Evolutionary conservation across 192 early-diverging fungal species (phyloP).

Genomic region (Coemansia erecta): DNA sequence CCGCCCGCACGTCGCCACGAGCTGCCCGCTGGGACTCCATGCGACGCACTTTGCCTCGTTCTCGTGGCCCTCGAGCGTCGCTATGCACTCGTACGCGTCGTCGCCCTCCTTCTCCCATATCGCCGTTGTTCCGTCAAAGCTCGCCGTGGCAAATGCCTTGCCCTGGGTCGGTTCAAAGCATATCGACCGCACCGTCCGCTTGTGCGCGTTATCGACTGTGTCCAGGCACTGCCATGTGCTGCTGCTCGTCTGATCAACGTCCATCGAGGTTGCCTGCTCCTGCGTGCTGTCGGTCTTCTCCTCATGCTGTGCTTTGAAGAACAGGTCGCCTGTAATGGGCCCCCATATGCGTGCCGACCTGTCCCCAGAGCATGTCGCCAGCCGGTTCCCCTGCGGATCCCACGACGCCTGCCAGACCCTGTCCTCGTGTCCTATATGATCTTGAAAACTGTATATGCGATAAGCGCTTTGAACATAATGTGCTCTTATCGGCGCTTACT

Average conservation of each 20-base stretch:
- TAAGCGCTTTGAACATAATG: neutral
- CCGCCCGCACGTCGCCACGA: conserved; percentile 90
- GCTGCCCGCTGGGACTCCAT: conserved; percentile 77
- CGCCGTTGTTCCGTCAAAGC: conserved; percentile 90
- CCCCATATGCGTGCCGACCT: conserved; percentile 88
- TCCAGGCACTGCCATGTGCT: conserved; percentile 67
- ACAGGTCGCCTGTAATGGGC: conserved; percentile 14
- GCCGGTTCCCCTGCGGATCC: conserved; percentile 69
- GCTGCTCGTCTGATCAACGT: conserved; percentile 7
- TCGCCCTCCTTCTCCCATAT: conserved; percentile 87
- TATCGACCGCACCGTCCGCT: conserved; percentile 86
- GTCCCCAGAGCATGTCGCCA: conserved; percentile 87
- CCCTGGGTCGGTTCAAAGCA: conserved; percentile 75
- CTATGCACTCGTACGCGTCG: conserved; percentile 78
- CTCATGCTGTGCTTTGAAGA: conserved; percentile 9
- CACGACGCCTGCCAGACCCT: conserved; percentile 85
- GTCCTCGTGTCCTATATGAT: conserved; percentile 70
- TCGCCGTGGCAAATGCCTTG: conserved; percentile 74
- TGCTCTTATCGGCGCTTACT: neutral
- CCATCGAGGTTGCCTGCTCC: conserved; percentile 7
- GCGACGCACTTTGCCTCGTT: conserved; percentile 94
- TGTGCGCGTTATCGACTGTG: conserved; percentile 81
- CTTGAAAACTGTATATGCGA: neutral
- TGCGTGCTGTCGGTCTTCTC: neutral
- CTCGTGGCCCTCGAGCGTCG: conserved; percentile 96